Conservation (phyloP, 495 filamentous ascomycete species). For the Sporormia fimetaria region DNA sequence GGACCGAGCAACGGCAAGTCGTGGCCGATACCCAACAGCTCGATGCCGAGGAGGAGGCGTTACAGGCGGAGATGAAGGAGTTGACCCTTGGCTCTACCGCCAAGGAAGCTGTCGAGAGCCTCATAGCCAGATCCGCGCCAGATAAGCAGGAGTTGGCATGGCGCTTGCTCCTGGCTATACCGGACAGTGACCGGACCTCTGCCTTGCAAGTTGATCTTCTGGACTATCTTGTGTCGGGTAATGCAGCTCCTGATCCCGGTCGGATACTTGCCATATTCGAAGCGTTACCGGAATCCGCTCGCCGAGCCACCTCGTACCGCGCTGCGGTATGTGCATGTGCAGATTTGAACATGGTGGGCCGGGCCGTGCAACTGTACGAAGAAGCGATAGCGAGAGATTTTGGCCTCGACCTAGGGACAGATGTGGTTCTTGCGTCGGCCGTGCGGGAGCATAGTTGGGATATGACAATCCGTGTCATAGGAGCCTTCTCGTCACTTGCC, state of each 20-base stretch:
- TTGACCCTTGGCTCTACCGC: constrained; percentile 7
- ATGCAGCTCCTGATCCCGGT: constrained; percentile 3
- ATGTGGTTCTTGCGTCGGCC: constrained; percentile 18
- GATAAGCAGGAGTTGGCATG: constrained; percentile 12
- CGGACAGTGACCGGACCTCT: constrained; percentile 19
- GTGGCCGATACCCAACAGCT: no score
- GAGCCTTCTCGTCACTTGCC: constrained; percentile 1
- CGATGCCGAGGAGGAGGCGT: no score
- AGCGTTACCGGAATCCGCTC: constrained; percentile 4
- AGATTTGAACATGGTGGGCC: constrained; percentile 17
- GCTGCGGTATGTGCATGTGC: constrained; percentile 20
- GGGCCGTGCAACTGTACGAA: constrained; percentile 16
- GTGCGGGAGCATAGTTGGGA: constrained; percentile 23
- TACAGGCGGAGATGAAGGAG: constrained; percentile 9
- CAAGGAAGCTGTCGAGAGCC: constrained; percentile 4
- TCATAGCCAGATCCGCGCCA: constrained; percentile 3
- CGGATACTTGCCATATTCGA: constrained; percentile 20
- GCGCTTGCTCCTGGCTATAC: constrained; percentile 12
- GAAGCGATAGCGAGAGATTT: constrained; percentile 12
- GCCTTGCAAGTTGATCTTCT: constrained; percentile 21
- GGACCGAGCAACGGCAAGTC: no score
- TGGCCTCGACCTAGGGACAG: constrained; percentile 11
- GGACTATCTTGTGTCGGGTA: constrained; percentile 23
- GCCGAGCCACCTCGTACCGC: constrained; percentile 21
- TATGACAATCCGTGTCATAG: constrained; percentile 11